Conservation (phyloP, 306 rosid genomes). For the Malus sylvestris region DNA sequence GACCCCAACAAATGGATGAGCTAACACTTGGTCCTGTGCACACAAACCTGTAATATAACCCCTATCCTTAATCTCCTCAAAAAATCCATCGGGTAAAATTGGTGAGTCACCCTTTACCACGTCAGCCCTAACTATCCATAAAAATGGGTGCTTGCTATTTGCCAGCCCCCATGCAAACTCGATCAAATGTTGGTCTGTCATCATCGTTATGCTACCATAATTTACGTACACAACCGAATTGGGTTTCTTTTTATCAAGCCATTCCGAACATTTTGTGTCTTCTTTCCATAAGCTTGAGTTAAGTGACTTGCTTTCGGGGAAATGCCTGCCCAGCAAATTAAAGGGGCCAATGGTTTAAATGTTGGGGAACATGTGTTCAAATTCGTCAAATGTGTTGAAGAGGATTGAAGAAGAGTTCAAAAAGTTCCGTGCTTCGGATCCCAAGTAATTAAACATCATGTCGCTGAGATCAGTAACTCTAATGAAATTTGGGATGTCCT, state of each 20-base stretch:
- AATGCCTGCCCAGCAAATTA: constrained; percentile 14
- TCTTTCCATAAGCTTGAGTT: constrained; percentile 9
- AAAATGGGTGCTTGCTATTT: constrained; percentile 29
- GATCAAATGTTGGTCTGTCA: constrained; percentile 21
- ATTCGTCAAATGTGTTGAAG: constrained; percentile 31
- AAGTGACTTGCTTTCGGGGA: constrained; percentile 15
- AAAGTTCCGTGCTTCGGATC: constrained; percentile 23
- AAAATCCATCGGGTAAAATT: constrained; percentile 20
- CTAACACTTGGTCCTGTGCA: constrained; percentile 33
- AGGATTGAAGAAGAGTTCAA: constrained; percentile 24
- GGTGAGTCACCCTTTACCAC: constrained; percentile 19
- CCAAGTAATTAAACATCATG: constrained; percentile 29
- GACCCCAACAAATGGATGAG: constrained; percentile 35
- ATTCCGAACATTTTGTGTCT: constrained; percentile 24
- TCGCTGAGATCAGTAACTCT: constrained; percentile 20
- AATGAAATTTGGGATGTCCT: constrained; percentile 38
- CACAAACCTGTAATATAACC: constrained; percentile 38
- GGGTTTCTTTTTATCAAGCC: constrained; percentile 30
- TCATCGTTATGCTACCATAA: constrained; percentile 32
- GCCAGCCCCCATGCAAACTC: constrained; percentile 56
- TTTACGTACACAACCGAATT: constrained; percentile 38
- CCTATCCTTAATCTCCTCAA: constrained; percentile 28
- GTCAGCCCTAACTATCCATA: constrained; percentile 44
- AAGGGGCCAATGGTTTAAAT: constrained; percentile 42
- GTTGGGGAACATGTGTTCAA: constrained; percentile 29